A percentile compares a stretch with the other conserved stretches of the same genome.
Conservation (phyloP, 108 stramenopile species). For the Nitzschia palea region DNA sequence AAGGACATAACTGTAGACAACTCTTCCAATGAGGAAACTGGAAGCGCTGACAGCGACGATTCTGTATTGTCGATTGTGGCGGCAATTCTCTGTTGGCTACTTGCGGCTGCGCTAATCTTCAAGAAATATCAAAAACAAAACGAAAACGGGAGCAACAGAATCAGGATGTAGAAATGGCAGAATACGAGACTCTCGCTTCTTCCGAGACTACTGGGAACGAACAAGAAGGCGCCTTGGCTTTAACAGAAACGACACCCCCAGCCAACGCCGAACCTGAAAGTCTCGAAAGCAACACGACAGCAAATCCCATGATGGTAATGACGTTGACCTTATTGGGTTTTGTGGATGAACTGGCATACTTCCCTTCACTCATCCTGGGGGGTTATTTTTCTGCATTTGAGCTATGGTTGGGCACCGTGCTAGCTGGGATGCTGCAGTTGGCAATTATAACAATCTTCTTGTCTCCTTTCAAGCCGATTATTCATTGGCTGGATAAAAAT, state of each 20-base stretch:
- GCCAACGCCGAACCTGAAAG: background rate
- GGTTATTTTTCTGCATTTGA: constrained; percentile 59
- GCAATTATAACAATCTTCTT: constrained; percentile 45
- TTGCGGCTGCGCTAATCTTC: constrained; percentile 16
- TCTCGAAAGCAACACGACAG: no score
- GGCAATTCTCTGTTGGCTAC: constrained; percentile 52
- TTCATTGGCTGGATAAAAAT: constrained; percentile 52
- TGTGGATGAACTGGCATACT: constrained; percentile 74
- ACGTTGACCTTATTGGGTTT: constrained; percentile 61
- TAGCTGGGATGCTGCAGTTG: constrained; percentile 58
- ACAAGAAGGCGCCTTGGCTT: background rate
- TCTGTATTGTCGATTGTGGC: constrained; percentile 38
- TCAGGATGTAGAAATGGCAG: background rate
- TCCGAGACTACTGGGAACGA: background rate
- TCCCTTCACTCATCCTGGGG: constrained; percentile 67
- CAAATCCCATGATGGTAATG: constrained; percentile 43
- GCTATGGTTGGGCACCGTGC: constrained; percentile 55
- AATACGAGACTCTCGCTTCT: no score
- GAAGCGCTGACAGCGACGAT: no score
- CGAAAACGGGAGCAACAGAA: constrained; percentile 24
- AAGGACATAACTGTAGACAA: no score
- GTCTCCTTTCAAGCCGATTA: constrained; percentile 48
- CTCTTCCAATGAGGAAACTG: no score
- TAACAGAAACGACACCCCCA: background rate
- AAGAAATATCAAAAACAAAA: constrained; percentile 39